Evolutionary conservation across 2,329 filamentous ascomycete genomes (phyloP).

Genomic region (Keithomyces neogunnii): DNA sequence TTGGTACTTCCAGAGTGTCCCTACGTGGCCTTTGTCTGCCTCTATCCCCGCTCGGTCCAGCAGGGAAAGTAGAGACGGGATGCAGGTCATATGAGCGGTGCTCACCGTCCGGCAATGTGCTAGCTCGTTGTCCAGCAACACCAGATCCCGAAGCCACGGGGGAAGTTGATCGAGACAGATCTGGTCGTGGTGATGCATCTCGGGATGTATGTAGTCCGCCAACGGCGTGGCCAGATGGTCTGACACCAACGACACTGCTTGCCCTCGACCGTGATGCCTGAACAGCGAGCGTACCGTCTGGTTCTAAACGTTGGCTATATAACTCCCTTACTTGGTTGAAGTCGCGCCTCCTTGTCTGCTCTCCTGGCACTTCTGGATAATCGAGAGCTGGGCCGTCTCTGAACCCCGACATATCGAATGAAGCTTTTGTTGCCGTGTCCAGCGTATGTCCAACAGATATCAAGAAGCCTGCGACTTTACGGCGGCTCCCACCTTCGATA

Average conservation of each 20-base stretch:
- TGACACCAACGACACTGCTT: conserved; percentile 24
- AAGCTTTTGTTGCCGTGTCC: conserved; percentile 37
- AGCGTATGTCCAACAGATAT: conserved; percentile 35
- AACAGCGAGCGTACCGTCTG: conserved; percentile 21
- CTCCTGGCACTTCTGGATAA: conserved; percentile 50
- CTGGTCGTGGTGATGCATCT: conserved; percentile 4
- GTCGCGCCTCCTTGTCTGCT: conserved; percentile 18
- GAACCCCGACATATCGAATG: conserved; percentile 41
- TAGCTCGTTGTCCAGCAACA: conserved; percentile 5
- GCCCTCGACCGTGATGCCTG: conserved; percentile 22
- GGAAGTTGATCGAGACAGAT: neutral
- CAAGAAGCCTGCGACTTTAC: conserved; percentile 34
- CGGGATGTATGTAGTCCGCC: conserved; percentile 2
- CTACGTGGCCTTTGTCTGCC: conserved; percentile 7
- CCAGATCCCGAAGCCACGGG: neutral
- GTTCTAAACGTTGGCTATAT: conserved; percentile 28
- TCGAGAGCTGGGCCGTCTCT: conserved; percentile 33
- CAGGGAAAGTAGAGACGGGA: neutral
- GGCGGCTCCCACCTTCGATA: conserved; percentile 21
- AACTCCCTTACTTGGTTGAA: conserved; percentile 28
- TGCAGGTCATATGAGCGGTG: neutral
- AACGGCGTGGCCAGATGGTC: conserved; percentile 2
- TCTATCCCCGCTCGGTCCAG: neutral
- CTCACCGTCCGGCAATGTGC: conserved; percentile 2
- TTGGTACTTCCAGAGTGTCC: conserved; percentile 11